Percentiles rank a stretch among this genome's conserved stretches.
Conservation (phyloP, 768 basidiomycete genomes). For the Psilocybe cubensis region DNA sequence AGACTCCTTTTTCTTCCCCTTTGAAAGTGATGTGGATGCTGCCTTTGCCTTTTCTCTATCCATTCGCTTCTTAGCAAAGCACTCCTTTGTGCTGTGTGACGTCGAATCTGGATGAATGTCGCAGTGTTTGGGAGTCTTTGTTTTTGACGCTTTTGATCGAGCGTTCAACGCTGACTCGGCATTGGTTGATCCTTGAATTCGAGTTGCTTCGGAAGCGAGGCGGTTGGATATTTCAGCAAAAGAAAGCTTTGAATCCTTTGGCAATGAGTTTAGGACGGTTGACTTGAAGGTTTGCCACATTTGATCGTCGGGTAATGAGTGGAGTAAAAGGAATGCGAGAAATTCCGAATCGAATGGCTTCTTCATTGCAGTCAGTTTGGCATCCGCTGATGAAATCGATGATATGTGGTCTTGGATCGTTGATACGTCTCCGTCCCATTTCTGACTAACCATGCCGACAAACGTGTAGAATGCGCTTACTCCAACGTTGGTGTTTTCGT, state of each 20-base stretch:
- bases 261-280: background rate
- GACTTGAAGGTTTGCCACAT: conserved; percentile 17
- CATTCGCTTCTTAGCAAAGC: background rate
- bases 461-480: conserved; percentile 13
- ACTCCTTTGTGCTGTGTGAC: background rate
- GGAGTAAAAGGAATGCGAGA: conserved; percentile 10
- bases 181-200: background rate
- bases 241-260: background rate
- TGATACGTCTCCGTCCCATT: conserved; percentile 9
- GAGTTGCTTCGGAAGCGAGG: background rate
- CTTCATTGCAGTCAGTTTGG: conserved; percentile 13
- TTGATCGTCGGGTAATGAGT: conserved; percentile 8
- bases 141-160: background rate
- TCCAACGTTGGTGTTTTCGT: conserved; percentile 12
- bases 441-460: conserved; percentile 4
- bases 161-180: background rate
- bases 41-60: background rate
- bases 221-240: background rate
- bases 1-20: background rate
- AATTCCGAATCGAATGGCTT: conserved; percentile 13
- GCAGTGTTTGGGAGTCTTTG: background rate
- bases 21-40: no score
- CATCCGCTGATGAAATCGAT: conserved; percentile 4
- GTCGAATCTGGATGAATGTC: background rate
- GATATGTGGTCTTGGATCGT: conserved; percentile 3